Evolutionary conservation across 352 stramenopile genomes (phyloP), one percentile per base, ranked within the genome.

Genomic region (Peronospora belbahrii): DNA sequence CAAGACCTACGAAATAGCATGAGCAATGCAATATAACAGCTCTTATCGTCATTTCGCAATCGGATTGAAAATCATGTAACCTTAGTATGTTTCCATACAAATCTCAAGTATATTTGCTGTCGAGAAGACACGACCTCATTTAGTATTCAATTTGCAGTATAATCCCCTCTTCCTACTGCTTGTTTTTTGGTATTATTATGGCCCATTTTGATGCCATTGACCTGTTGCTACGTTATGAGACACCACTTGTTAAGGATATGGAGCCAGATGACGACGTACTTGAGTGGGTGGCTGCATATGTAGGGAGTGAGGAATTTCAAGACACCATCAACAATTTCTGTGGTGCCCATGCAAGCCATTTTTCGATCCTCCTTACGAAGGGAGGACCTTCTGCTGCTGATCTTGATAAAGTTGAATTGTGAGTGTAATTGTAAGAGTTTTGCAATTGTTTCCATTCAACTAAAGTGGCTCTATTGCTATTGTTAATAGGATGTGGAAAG

Each of bases 211-310:
- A 89, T 48, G 78, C 78, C 27, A 89, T 89, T 32, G 78, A 89
- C 44, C 56, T 89, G 46, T 59, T 89, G 42, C 67, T 70, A 39
- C 74, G 78, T 48, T 89, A 86, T 48, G 74, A 89, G 65, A 85
- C 76, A 56, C 78, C 78, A 40, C 59, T 85, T 42, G 64, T 89
- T 32, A 86, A 87, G 52, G 78, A 89, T 58, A 89, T 89, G 78
- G 78, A 89, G 57, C 47, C 63, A 27, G 69, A 70, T 23, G 78
- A 89, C 37, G 78, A 89, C 48, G 75, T 89, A 31, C 72, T 89
- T 28, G 78, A 89, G 52, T 89, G 78, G 78, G 78, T 89, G 37
- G 64, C 78, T 0, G 75, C 78, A 14, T 84, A 70, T 43, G 70
- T 89, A 22, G 78, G 78, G 36, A 85, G 73, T 45, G 78, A 89